Base-by-base conservation (phyloP, 2,329 filamentous ascomycete species). In the Camillea tinctor region DNA sequence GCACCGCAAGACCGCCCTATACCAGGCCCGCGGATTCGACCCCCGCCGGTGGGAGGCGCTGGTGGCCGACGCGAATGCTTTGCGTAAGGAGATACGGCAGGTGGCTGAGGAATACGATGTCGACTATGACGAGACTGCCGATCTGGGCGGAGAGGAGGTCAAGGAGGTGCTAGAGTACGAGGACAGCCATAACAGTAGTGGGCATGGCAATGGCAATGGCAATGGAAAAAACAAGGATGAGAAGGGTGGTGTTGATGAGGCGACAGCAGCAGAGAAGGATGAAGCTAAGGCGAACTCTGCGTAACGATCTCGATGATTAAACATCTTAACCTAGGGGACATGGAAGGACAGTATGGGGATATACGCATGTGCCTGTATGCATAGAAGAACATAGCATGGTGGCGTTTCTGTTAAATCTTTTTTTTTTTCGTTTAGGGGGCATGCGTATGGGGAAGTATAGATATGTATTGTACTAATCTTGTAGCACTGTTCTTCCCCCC, bases 81-180 rank as follows among this genome's bases (percentile, higher is more conserved):
- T 97, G 64, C 79, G 93, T 5, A 84, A 83, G 64, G 93, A 97
- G 76, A 90, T 97, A 73, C 90, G 89, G 75, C 82, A 83, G 17
- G 85, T 96, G 8, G 92, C 93, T 0, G 85, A 88, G 36, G 92
- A 97, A 75, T 97, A 97, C 73, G 92, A 96, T 68, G 91, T 93
- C 7, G 91, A 94, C 55, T 97, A 92, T 91, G 86, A 96, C 68
- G 92, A 95, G 77, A 83, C 81, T 62, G 79, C 79, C 63, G 91
- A 96, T 66, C 85, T 94, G 55, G 87, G 86, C 13, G 84, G 84
- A n/a, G 85, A 89, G 68, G 83, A 89, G 30, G 82, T 87, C 0
- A 82, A 81, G 72, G 77, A 85, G 66, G 81, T 81, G 17, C 72
- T 88, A 30, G 83, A 85, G 62, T 76, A 82, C 61, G 84, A 86